Evolutionary conservation across 495 filamentous ascomycete species (phyloP).

Genomic region (Hypomontagnella submonticulosa): DNA sequence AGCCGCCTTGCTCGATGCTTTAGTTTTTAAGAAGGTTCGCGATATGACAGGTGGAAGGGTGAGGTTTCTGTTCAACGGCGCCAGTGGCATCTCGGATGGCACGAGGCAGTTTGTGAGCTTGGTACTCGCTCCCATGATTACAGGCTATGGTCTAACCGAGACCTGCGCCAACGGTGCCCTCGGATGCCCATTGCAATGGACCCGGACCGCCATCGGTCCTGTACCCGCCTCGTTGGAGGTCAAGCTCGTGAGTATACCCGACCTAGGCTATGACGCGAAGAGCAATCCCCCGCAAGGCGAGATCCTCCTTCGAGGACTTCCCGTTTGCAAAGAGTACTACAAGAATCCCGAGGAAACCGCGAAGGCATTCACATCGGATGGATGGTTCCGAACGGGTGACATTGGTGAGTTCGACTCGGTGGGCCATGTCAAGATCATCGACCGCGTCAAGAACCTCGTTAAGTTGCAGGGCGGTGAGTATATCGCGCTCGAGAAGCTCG

Average conservation of each 20-base stretch:
- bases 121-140: slow-evolving; percentile 76
- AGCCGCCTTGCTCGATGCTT: slow-evolving; percentile 77
- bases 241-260: slow-evolving; percentile 82
- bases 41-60: slow-evolving; percentile 77
- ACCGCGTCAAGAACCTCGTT: slow-evolving; percentile 88
- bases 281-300: slow-evolving; percentile 87
- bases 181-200: slow-evolving; percentile 74
- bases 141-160: slow-evolving; percentile 92
- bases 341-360: slow-evolving; percentile 83
- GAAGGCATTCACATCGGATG: slow-evolving; percentile 81
- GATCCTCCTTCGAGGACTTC: slow-evolving; percentile 77
- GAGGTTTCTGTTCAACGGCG: slow-evolving; percentile 80
- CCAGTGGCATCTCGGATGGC: slow-evolving; percentile 80
- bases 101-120: slow-evolving; percentile 83
- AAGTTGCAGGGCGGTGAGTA: slow-evolving; percentile 75
- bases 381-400: slow-evolving; percentile 94
- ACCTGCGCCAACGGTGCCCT: slow-evolving; percentile 78
- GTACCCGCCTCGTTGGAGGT: slow-evolving; percentile 71
- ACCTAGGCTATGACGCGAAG: slow-evolving; percentile 83
- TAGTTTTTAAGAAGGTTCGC: slow-evolving; percentile 81
- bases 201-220: slow-evolving; percentile 77
- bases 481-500: slow-evolving; percentile 73
- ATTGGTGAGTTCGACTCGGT: slow-evolving; percentile 78
- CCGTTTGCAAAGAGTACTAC: slow-evolving; percentile 80
- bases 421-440: slow-evolving; percentile 86